phyloP scores from a whole-genome alignment of 2,329 filamentous ascomycete species.

The Aspergillus sp. region DNA sequence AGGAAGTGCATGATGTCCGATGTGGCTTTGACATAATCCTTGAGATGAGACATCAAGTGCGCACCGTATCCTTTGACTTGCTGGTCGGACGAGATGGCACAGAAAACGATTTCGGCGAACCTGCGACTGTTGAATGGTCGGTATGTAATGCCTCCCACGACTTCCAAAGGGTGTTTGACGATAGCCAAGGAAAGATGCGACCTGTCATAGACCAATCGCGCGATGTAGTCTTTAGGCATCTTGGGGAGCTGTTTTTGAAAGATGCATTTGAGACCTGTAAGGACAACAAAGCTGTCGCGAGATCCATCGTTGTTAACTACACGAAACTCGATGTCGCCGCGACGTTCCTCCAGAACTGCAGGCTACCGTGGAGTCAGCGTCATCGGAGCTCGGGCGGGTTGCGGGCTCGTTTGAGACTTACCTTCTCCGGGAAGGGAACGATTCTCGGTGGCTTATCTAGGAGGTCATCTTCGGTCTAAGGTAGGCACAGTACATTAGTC shows the following conservation, averaged over 20 bases:
- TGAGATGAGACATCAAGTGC: slow-evolving; percentile 96
- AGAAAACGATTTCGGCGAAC: slow-evolving; percentile 98
- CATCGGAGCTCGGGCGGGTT: not conserved
- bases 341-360: slow-evolving; percentile 89
- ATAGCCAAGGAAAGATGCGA: slow-evolving; percentile 96
- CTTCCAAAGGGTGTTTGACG: slow-evolving; percentile 91
- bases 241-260: slow-evolving; percentile 98
- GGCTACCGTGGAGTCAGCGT: slow-evolving; percentile 55
- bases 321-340: slow-evolving; percentile 92
- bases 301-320: slow-evolving; percentile 96
- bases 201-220: slow-evolving; percentile 92
- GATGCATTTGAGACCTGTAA: slow-evolving; percentile 94
- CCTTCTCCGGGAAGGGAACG: slow-evolving; percentile 89
- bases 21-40: slow-evolving; percentile 96
- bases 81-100: slow-evolving; percentile 94
- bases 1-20: slow-evolving; percentile 98
- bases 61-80: slow-evolving; percentile 98
- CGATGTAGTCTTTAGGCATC: slow-evolving; percentile 99
- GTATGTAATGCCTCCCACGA: slow-evolving; percentile 94
- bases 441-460: slow-evolving; percentile 58
- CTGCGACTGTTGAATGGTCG: slow-evolving; percentile 86
- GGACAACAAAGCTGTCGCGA: slow-evolving; percentile 85
- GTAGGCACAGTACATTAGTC: not conserved
- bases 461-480: slow-evolving; percentile 40
- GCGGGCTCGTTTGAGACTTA: slow-evolving; percentile 36